Evolutionary conservation across 2,329 filamentous ascomycete species (phyloP).

Genomic region (Knufia fluminis): DNA sequence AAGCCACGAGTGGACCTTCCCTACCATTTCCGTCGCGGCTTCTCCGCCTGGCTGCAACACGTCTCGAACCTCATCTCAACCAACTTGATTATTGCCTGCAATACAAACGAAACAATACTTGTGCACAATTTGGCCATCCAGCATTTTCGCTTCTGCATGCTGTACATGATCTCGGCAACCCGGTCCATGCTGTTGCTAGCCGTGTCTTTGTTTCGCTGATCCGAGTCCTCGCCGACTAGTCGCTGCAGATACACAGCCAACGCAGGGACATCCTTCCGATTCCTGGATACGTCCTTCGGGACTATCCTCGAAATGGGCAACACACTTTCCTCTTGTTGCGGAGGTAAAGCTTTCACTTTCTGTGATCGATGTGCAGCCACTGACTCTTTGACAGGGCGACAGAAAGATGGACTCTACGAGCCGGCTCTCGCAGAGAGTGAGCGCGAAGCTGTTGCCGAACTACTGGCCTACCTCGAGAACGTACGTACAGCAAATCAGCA

Average conservation of each 20-base stretch:
- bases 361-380: constrained; percentile 3
- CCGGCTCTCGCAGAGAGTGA: constrained; percentile 89
- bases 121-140: constrained; percentile 6
- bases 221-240: neutral
- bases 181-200: neutral
- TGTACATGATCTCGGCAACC: neutral
- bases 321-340: constrained; percentile 23
- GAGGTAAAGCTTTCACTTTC: constrained; percentile 13
- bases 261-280: neutral
- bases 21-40: neutral
- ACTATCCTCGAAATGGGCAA: constrained; percentile 23
- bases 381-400: constrained; percentile 47
- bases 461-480: constrained; percentile 93
- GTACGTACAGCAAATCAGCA: constrained; percentile 44
- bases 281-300: constrained; percentile 17
- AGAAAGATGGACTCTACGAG: constrained; percentile 74
- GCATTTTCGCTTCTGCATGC: constrained; percentile 7
- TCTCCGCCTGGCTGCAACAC: constrained; percentile 7
- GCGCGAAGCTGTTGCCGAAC: constrained; percentile 89
- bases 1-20: constrained; percentile 2
- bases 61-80: neutral
- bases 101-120: constrained; percentile 1
- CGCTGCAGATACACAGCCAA: neutral
- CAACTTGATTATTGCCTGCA: neutral
- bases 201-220: constrained; percentile 1